Evolutionary conservation across 768 basidiomycete genomes (phyloP).

Genomic region (Podaxis mareebaensis): DNA sequence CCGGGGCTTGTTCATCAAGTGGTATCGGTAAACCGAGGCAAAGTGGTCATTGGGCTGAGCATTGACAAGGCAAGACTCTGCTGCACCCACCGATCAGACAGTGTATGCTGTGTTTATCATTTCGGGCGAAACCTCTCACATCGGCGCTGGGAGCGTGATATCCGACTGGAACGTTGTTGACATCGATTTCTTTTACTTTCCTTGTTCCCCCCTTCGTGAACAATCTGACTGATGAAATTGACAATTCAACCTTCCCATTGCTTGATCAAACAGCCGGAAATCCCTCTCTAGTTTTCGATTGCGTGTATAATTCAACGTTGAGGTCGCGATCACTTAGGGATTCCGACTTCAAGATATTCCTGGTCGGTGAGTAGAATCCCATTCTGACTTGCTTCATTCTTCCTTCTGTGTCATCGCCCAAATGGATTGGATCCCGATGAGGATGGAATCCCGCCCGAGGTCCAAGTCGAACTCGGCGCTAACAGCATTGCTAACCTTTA

Average conservation of each 20-base stretch:
- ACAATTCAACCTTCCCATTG: background rate
- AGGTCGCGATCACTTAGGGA: conserved; percentile 62
- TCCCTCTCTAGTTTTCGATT: conserved; percentile 70
- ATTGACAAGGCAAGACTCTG: background rate
- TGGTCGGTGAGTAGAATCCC: conserved; percentile 53
- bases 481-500: background rate
- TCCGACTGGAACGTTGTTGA: background rate
- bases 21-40: background rate
- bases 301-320: conserved; percentile 60
- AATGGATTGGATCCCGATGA: background rate
- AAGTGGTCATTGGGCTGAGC: background rate
- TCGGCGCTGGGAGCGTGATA: background rate
- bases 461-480: background rate
- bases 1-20: background rate
- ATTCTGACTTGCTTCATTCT: conserved; percentile 1
- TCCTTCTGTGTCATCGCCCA: conserved; percentile 4
- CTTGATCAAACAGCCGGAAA: conserved; percentile 55
- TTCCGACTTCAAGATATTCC: conserved; percentile 64
- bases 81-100: background rate
- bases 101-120: background rate
- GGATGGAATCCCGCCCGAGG: conserved; percentile 1
- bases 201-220: background rate
- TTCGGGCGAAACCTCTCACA: background rate
- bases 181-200: too few species aligned
- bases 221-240: background rate